phyloP scores from a whole-genome alignment of 2,329 filamentous ascomycete genomes.

The Nemania sp. region DNA sequence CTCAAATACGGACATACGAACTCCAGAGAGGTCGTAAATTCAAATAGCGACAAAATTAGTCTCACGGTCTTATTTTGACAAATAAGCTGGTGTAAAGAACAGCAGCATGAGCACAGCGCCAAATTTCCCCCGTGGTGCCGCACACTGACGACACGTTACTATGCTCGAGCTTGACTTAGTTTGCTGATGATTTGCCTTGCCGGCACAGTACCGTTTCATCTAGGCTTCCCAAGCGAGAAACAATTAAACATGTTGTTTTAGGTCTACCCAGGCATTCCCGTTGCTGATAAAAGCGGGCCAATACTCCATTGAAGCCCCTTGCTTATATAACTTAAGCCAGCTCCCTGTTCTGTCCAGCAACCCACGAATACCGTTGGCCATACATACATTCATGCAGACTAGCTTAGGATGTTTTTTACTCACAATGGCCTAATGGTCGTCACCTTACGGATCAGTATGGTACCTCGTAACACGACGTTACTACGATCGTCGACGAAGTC shows the following conservation, averaged over 20 bases:
- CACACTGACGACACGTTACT: not conserved
- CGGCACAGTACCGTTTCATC: conserved; percentile 12
- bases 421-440: not conserved
- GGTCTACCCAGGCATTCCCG: conserved; percentile 15
- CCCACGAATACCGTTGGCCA: not conserved
- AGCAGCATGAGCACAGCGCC: not conserved
- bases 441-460: conserved; percentile 7
- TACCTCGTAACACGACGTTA: conserved; percentile 23
- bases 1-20: not conserved
- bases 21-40: not conserved
- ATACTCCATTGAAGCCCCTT: conserved; percentile 12
- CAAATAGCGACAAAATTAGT: not conserved
- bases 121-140: not conserved
- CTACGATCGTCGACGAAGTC: conserved; percentile 17
- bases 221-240: conserved; percentile 12
- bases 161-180: not conserved
- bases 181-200: conserved; percentile 17
- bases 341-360: conserved; percentile 6
- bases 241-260: conserved; percentile 22
- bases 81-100: not conserved
- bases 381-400: conserved; percentile 2
- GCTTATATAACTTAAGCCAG: not conserved
- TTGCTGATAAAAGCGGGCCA: conserved; percentile 25
- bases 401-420: not conserved
- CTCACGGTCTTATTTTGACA: not conserved